Base-by-base conservation (phyloP, 2,329 filamentous ascomycete species). In the Teratosphaeria pseudoeucalypti region DNA sequence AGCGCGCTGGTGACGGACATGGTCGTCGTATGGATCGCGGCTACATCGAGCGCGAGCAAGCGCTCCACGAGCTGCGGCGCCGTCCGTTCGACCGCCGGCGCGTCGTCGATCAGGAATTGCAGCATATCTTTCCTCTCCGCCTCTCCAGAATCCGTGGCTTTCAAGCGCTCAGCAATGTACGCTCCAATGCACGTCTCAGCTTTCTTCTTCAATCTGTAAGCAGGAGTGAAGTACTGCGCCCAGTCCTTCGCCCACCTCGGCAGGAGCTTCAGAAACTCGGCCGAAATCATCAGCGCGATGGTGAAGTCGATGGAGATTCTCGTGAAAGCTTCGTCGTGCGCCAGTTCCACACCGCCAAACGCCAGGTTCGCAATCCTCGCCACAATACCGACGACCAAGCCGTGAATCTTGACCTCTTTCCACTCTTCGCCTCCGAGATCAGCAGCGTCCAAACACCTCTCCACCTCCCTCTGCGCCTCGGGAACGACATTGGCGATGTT, bases 81-180 rank as follows among this genome's bases (percentile, higher is more conserved):
- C 23, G 56, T 58, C 12, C 47, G 43, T 32, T 58, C 56, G 7
- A 34, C 32, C 14, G 23, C 32, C 7, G 56, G 56, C 14, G 43
- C 56, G 16, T 47, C 16, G 23, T 58, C 56, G 26, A 58, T 58
- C 9, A 58, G 32, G 29, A 27, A 52, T 54, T 65, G 32, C 60
- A 64, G 32, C 62, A 61, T 57, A 58, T 62, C 37, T 43, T 64
- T 26, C 56, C 54, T 53, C 58, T 61, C 19, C 62, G 60, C 27
- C 60, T 58, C 26, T 55, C 56, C 43, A 37, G 19, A n/a, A 37
- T 54, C 52, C 10, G 57, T 54, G 11, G 49, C 49, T 14, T 54
- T 34, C 16, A 58, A 23, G 16, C 52, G 14, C 19, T 58, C 29
- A 10, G 37, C 14, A 6, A 58, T 29, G 19, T 58, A 54, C 10